phyloP scores from a whole-genome alignment of 2,329 filamentous ascomycete genomes.

The Sphaerulina vaccinii region DNA sequence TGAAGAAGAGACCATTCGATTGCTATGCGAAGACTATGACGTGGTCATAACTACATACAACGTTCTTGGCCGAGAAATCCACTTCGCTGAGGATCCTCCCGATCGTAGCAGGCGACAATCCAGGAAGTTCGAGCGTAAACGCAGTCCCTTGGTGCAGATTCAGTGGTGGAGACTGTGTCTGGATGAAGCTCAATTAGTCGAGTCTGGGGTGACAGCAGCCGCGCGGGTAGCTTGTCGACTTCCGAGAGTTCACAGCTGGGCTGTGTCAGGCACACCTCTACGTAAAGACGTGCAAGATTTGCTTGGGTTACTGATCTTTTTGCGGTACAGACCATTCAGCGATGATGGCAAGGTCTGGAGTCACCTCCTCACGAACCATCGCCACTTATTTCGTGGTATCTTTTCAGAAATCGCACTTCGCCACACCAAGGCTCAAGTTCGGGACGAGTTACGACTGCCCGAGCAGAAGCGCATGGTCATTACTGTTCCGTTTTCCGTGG shows the following conservation, averaged over 20 bases:
- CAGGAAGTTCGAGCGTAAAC: constrained; percentile 54
- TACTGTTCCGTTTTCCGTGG: constrained; percentile 81
- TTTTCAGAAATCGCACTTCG: constrained; percentile 73
- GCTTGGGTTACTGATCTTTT: constrained; percentile 75
- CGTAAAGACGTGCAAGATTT: constrained; percentile 77
- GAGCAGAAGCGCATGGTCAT: constrained; percentile 83
- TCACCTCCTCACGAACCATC: constrained; percentile 59
- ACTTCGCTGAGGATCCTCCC: constrained; percentile 70
- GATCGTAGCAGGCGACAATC: constrained; percentile 63
- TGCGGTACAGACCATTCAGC: constrained; percentile 75
- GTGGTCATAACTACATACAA: constrained; percentile 64
- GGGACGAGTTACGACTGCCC: constrained; percentile 75
- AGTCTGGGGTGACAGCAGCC: constrained; percentile 80
- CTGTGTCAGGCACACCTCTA: constrained; percentile 85
- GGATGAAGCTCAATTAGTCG: constrained; percentile 86
- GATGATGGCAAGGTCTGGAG: constrained; percentile 66
- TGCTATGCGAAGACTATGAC: constrained; percentile 51
- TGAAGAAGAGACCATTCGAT: constrained; percentile 44
- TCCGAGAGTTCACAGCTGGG: constrained; percentile 85
- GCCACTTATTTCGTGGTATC: constrained; percentile 64
- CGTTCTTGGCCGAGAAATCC: constrained; percentile 75
- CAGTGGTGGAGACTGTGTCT: constrained; percentile 82
- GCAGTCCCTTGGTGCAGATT: constrained; percentile 77
- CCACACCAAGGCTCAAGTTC: constrained; percentile 79
- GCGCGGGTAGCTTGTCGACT: constrained; percentile 77